A percentile compares a stretch with the other conserved stretches of the same genome.
Conservation (phyloP, 352 stramenopile species). For the Pythium oligandrum region DNA sequence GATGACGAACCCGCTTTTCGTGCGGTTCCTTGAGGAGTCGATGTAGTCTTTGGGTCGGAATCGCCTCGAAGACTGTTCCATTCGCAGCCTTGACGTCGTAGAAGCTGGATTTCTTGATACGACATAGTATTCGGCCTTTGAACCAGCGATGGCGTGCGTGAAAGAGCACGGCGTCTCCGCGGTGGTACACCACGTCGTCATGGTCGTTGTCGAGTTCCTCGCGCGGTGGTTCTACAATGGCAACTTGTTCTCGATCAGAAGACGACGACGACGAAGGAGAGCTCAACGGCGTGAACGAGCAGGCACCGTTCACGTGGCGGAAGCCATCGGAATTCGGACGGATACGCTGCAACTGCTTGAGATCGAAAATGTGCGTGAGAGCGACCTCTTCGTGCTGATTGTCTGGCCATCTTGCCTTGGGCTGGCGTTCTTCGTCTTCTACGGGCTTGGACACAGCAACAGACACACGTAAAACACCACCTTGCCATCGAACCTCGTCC, state of each 20-base stretch:
- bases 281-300: constrained; percentile 36
- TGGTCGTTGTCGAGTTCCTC: constrained; percentile 14
- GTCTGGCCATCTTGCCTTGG: constrained; percentile 4
- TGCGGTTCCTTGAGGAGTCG: constrained; percentile 11
- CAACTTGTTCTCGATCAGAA: too few relatives aligned
- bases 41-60: constrained; percentile 42
- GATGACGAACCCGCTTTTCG: not conserved
- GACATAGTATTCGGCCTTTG: constrained; percentile 28
- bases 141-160: constrained; percentile 27
- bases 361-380: constrained; percentile 31
- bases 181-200: constrained; percentile 26
- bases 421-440: constrained; percentile 1
- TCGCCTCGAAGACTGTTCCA: constrained; percentile 34
- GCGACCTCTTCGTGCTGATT: too few relatives aligned
- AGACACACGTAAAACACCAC: constrained; percentile 9
- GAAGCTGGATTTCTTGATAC: constrained; percentile 41
- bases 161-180: constrained; percentile 51
- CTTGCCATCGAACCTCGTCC: constrained; percentile 20
- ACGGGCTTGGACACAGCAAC: not conserved
- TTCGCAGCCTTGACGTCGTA: constrained; percentile 52
- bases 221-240: too few relatives aligned
- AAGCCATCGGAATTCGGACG: constrained; percentile 44
- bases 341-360: constrained; percentile 41
- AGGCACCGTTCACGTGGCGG: constrained; percentile 41
- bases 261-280: constrained; percentile 21